Evolutionary conservation across 371 early-diverging fungal species (phyloP), one percentile per base, ranked within the genome.

Genomic region (Rhizopus sp.): DNA sequence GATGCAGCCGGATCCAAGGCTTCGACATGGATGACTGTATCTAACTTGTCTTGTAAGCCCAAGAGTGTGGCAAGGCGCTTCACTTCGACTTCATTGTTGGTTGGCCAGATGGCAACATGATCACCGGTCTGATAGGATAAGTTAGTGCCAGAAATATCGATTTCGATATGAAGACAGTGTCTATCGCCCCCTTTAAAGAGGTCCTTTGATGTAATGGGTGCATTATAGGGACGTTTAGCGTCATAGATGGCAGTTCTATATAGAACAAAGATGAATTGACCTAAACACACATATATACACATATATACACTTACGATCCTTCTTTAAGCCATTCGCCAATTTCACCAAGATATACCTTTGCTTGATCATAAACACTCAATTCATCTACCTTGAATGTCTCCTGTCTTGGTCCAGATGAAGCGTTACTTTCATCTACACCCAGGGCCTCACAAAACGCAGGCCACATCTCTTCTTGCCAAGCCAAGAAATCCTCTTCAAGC

Each of bases 401-500:
- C 53, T 72, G 59, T 16, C 80, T 74, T 23, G 69, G 73, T 3
- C 70, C 69, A 38, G 64, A 46, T 38, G 65, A 57, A 39, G 75
- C 71, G 29, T 74, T 68, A 52, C 65, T 82, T 58, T 80, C 71
- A 51, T 88, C 85, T 2, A 94, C 77, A 33, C 88, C 88, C 63
- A 92, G 78, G 45, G 80, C 81, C 50, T 81, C 81, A 70, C 90
- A 89, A 47, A 94, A 83, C 45, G 80, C 83, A 46, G 87, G 88
- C 87, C 95, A 83, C 68, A 89, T 83, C 16, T 79, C 78, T 15
- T 92, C 92, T 72, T 95, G 93, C 99, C 99, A 98, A 40, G 86
- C 84, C 55, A 94, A 71, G 63, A 93, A 98, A 64, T 97, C 96
- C 58, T 96, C 97, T 69, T 98, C 98, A 55, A 98, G 68, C 48